Conservation (phyloP, 148 eudicot genomes). For the Vaccinium darrowii region DNA sequence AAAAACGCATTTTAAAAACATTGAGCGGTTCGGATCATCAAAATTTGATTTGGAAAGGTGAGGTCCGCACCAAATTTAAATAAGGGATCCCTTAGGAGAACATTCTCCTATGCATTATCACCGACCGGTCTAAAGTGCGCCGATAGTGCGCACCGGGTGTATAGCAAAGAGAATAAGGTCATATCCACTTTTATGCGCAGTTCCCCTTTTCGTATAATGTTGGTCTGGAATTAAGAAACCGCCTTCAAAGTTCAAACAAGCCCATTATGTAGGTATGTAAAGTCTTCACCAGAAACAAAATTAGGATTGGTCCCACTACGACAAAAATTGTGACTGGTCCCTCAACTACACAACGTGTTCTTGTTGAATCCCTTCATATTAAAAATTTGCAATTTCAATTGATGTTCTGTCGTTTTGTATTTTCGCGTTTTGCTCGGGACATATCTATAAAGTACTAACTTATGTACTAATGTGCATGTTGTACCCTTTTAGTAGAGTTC, state of each 20-base stretch:
- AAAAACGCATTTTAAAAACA: too few relatives aligned
- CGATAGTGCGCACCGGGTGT: neutral
- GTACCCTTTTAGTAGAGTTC: too few relatives aligned
- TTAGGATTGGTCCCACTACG: neutral
- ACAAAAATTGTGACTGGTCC: slow-evolving; percentile 18
- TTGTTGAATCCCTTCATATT: neutral
- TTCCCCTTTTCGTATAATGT: slow-evolving; percentile 14
- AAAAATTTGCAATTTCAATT: neutral
- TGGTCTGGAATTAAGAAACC: slow-evolving; percentile 46
- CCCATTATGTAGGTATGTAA: neutral
- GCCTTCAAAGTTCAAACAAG: neutral
- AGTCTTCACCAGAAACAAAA: neutral
- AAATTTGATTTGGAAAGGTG: too few relatives aligned
- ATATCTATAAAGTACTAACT: too few relatives aligned
- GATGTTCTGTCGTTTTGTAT: neutral
- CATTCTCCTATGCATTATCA: too few relatives aligned
- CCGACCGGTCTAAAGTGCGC: neutral
- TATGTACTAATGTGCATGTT: too few relatives aligned
- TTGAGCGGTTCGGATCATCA: too few relatives aligned
- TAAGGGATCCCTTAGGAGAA: too few relatives aligned
- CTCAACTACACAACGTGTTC: neutral
- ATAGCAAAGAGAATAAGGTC: neutral
- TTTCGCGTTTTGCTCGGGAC: neutral
- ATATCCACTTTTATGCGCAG: slow-evolving; percentile 4
- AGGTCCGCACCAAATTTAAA: too few relatives aligned